Base-by-base conservation (phyloP, 495 filamentous ascomycete species). In the Geopyxis carbonaria region DNA sequence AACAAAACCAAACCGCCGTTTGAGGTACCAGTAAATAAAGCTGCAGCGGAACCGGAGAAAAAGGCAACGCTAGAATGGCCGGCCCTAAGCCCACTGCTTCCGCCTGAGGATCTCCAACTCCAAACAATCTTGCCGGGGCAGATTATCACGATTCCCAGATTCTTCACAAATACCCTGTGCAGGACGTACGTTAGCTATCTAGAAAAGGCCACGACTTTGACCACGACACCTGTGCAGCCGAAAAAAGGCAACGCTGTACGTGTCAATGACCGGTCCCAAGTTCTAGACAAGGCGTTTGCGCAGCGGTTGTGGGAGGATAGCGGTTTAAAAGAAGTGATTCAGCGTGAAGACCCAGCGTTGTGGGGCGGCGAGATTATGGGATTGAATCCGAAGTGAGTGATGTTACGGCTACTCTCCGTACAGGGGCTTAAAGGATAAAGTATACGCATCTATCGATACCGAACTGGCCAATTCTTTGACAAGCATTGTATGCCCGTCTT, bases 391-490 rank as follows among this genome's bases (percentile, higher is more conserved):
- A 89, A 89, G 38, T 41, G 27, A 41, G 38, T 41, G 13, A 16
- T 22, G 34, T 22, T 37, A 13, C 2, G 24, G 18, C 24, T 20
- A 3, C 22, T 13, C n/a, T n/a, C n/a, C n/a, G n/a, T n/a, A n/a
- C n/a, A 10, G 27, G 34, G 1, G 34, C 4, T 13, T 33, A 32
- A 19, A 41, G 2, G 2, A n/a, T 21, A 13, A 6, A 41, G 38
- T 50, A 92, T 93, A 33, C 62, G 87, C 20, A 72, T 94, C 15
- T 95, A 95, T 62, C 73, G 86, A n/a, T 94, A 95, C 53, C 64
- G 64, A 10, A 70, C 75, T 37, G 83, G 83, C 0, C 82, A 93
- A 54, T 93, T 85, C 49, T 94, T 56, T 27, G 49, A 57, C 38
- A 53, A 53, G 28, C 53, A 57, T 29, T 57, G 51, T 56, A 43